Conservation (phyloP, 768 basidiomycete species). For the Saitozyma podzolica region DNA sequence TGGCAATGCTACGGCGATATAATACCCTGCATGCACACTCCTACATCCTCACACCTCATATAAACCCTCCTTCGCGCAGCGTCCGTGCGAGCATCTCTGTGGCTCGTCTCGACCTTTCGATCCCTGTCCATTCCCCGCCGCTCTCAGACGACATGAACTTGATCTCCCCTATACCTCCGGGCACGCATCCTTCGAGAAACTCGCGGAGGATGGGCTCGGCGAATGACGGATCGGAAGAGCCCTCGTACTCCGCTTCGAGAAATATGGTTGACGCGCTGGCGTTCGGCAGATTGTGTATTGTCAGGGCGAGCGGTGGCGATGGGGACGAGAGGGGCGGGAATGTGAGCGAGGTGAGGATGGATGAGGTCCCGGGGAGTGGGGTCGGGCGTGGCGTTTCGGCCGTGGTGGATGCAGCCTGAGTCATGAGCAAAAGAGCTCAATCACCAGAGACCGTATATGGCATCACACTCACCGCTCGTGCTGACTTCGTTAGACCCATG, state of each 20-base stretch:
- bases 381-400: slow-evolving; percentile 29
- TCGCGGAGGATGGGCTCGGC: slow-evolving; percentile 9
- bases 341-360: slow-evolving; percentile 25
- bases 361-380: slow-evolving; percentile 32
- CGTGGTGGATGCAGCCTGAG: slow-evolving; percentile 35
- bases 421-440: neutral
- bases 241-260: slow-evolving; percentile 29
- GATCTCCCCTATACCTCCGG: slow-evolving; percentile 21
- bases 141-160: slow-evolving; percentile 10
- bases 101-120: slow-evolving; percentile 19
- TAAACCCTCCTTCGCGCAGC: slow-evolving; percentile 25
- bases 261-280: slow-evolving; percentile 22
- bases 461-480: slow-evolving; percentile 32
- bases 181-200: slow-evolving; percentile 38
- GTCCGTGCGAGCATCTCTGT: slow-evolving; percentile 20
- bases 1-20: slow-evolving; percentile 67
- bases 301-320: slow-evolving; percentile 20
- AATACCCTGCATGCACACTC: neutral
- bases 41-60: slow-evolving; percentile 12
- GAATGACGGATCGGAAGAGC: neutral
- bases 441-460: neutral
- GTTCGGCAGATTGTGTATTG: slow-evolving; percentile 29
- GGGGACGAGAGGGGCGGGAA: slow-evolving; percentile 16
- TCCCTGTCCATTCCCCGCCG: slow-evolving; percentile 15
- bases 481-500: slow-evolving; percentile 41